A percentile compares a stretch with the other conserved stretches of the same genome.
Evolutionary conservation across 805 yeast genomes (phyloP).

Genomic region (Pichia scutulata): DNA sequence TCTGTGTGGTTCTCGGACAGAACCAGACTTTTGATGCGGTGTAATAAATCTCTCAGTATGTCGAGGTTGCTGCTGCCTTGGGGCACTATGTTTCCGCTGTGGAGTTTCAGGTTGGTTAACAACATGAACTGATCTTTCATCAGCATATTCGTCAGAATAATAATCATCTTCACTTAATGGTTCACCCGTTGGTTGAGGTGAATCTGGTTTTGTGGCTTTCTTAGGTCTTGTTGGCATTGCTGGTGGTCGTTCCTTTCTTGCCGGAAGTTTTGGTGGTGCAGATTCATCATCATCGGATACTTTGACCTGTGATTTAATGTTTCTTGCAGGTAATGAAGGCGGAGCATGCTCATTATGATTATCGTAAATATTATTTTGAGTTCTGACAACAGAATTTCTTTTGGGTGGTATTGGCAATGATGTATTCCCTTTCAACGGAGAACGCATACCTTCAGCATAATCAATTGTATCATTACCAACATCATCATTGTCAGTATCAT

Average conservation of each 20-base stretch:
- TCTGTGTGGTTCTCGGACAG: neutral
- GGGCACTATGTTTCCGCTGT: neutral
- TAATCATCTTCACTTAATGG: neutral
- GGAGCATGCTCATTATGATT: neutral
- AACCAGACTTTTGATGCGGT: neutral
- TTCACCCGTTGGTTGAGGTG: neutral
- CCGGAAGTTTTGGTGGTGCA: constrained; percentile 4
- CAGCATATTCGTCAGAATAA: constrained; percentile 1
- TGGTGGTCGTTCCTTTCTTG: neutral
- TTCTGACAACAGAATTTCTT: neutral
- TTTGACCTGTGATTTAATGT: neutral
- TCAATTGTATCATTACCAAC: constrained; percentile 1
- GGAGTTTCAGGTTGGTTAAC: neutral
- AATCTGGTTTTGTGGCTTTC: neutral
- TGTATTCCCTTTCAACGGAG: constrained; percentile 3
- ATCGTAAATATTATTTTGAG: neutral
- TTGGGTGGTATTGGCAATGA: constrained; percentile 4
- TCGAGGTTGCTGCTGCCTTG: neutral
- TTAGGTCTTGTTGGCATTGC: neutral
- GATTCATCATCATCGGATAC: neutral
- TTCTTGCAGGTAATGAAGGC: constrained; percentile 2
- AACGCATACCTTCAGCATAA: constrained; percentile 11
- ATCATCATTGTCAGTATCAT: neutral
- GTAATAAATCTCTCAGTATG: neutral
- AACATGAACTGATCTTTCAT: neutral